A percentile compares a stretch with the other conserved stretches of the same genome.
phyloP scores from a whole-genome alignment of 805 yeast genomes.

The Teunomyces pallodes region DNA sequence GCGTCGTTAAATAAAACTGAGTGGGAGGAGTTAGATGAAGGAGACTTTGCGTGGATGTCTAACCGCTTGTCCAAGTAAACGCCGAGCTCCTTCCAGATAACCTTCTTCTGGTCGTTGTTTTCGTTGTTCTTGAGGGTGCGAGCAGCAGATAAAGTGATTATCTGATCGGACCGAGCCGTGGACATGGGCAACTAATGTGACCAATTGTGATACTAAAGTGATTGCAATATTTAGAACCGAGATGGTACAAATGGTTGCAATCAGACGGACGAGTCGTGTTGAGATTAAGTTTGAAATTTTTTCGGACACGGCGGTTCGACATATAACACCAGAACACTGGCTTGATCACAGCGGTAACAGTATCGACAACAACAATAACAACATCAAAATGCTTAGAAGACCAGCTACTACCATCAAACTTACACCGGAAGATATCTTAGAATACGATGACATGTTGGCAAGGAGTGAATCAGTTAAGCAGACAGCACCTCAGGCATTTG shows the following conservation, averaged over 20 bases:
- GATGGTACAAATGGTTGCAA: neutral
- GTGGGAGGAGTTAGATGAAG: conserved; percentile 15
- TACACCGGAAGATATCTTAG: conserved; percentile 64
- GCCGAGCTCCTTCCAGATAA: conserved; percentile 46
- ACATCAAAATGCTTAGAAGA: conserved; percentile 56
- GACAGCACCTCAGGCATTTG: neutral
- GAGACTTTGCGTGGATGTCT: conserved; percentile 24
- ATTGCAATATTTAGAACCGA: neutral
- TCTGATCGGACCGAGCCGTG: conserved; percentile 20
- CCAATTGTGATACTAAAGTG: conserved; percentile 5
- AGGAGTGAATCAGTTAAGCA: conserved; percentile 3
- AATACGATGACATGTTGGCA: conserved; percentile 38
- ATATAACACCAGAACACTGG: neutral
- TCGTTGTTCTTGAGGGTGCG: conserved; percentile 20
- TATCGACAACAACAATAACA: neutral
- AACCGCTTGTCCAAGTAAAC: conserved; percentile 40
- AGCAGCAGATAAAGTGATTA: conserved; percentile 25
- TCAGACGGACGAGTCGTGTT: conserved; percentile 1
- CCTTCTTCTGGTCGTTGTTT: conserved; percentile 17
- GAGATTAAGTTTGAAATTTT: neutral
- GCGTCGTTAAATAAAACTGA: conserved; percentile 22
- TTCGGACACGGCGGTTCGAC: neutral
- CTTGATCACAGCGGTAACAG: too few species aligned
- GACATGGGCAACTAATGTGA: conserved; percentile 14
- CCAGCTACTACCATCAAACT: conserved; percentile 67